Base-by-base conservation (phyloP, 2,329 filamentous ascomycete genomes). In the Beauveria sp. region DNA sequence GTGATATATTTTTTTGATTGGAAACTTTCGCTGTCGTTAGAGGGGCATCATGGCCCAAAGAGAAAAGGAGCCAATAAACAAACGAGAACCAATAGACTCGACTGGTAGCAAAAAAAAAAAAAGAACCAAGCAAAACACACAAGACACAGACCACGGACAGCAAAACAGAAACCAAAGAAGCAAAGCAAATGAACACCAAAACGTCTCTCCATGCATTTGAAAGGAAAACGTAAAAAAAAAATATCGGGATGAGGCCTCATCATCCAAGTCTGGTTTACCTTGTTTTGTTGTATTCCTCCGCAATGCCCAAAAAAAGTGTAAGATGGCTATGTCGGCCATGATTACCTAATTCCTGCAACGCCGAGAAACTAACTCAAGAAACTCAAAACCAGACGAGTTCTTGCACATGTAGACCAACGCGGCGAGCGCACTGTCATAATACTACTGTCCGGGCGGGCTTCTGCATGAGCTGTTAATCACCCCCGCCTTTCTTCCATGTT, bases 1-100 rank as follows among this genome's bases (percentile, higher is more conserved):
- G 50, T 60, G 30, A 12, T 51, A 50, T 58, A 46, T 60, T 59
- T 59, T 47, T 30, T 56, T 38, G 30, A 60, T 46, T 60, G 46
- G 24, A 54, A 24, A 53, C 46, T 60, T 50, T 53, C 58, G 58
- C 58, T 60, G 40, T 60, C 24, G 26, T 59, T 24, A 52, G 28
- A 43, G 34, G 28, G 46, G 52, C 5, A 20, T 61, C 45, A 61
- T 54, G 38, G 53, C 57, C 49, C 43, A 34, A 43, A 14, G 24
- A 45, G 42, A 16, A 26, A 30, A 53, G 3, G 7, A 30, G 8
- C 10, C 12, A 18, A 51, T 14, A 38, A 51, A 22, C 5, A 43
- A 50, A 22, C 40, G 40, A 18, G 38, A 16, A 16, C 20, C 16
- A 46, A 30, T 12, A 49, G 4, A 38, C 30, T 43, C 14, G 38